These are phyloP conservation scores for Nigrospora sphaerica DNA, from an alignment of 2,329 filamentous ascomycete genomes.

Conservation along the genomic window DNA sequence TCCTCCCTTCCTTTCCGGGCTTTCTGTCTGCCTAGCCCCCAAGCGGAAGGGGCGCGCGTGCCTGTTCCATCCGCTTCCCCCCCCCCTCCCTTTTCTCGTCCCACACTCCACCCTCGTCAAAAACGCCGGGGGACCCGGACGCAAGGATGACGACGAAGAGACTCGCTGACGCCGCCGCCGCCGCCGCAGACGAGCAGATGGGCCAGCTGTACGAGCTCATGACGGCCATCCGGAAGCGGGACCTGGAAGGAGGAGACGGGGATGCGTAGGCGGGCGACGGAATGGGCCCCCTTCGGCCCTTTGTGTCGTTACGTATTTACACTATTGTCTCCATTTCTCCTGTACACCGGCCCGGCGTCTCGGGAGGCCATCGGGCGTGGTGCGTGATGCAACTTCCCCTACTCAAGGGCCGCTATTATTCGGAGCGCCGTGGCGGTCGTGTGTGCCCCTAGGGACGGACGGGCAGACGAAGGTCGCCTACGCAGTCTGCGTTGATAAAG, in stretches of 20 bases:
- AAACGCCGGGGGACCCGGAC: no score
- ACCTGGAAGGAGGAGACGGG: neutral
- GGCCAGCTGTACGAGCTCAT: conserved; percentile 82
- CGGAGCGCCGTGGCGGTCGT: no score
- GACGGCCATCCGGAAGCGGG: conserved; percentile 5
- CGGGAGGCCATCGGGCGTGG: no score
- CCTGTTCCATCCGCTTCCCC: neutral
- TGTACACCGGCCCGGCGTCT: neutral
- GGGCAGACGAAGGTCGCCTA: no score
- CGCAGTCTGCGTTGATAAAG: no score
- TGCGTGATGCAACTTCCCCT: no score
- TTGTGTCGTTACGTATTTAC: no score
- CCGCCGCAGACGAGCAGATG: conserved; percentile 71
- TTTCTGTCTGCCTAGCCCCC: neutral
- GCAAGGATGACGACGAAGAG: neutral
- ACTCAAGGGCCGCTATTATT: no score
- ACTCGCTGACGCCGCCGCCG: neutral
- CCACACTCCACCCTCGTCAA: no score
- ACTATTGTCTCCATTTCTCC: no score
- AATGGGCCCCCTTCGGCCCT: no score
- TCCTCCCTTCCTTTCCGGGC: neutral
- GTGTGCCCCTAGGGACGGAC: no score
- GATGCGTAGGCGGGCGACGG: neutral
- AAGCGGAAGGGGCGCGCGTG: neutral
- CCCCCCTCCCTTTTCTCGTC: conserved; percentile 1